These are phyloP conservation scores for Dioscorea dumetorum DNA, from an alignment of 106 monocot genomes.

Conservation along the genomic window DNA sequence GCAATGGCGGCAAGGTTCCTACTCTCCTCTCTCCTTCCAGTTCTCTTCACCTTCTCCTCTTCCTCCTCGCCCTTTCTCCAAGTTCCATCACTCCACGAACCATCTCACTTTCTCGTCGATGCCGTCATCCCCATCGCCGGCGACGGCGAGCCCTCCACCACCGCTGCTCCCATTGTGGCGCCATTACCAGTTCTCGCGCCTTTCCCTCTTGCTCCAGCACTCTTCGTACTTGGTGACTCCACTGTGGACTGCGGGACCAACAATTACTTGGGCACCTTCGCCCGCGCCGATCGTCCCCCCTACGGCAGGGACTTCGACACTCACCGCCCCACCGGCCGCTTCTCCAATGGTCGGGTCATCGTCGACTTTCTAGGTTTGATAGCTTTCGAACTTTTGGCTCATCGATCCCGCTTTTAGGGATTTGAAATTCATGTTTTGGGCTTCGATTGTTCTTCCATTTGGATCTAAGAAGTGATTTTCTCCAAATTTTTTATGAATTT, in stretches of 20 bases:
- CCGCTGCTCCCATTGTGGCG: background rate
- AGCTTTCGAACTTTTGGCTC: background rate
- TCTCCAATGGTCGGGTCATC: slow-evolving; percentile 80
- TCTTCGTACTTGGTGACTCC: slow-evolving; percentile 83
- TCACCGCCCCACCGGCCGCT: slow-evolving; percentile 60
- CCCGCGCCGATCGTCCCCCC: slow-evolving; percentile 70
- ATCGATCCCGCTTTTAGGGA: background rate
- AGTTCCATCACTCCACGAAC: background rate
- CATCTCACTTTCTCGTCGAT: slow-evolving; percentile 5
- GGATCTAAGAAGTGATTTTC: background rate
- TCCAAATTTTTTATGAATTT: no score
- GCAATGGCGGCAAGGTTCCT: background rate
- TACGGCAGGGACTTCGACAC: slow-evolving; percentile 87
- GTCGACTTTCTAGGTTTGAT: slow-evolving; percentile 64
- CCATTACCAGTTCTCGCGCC: slow-evolving; percentile 8
- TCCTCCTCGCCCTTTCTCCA: background rate
- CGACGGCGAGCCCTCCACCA: background rate
- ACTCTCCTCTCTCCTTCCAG: background rate
- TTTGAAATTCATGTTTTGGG: slow-evolving; percentile 1
- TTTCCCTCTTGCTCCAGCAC: slow-evolving; percentile 43
- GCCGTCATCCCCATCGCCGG: background rate
- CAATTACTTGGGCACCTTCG: slow-evolving; percentile 75
- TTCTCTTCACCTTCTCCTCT: slow-evolving; percentile 4
- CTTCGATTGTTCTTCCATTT: background rate
- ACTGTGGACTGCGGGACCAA: slow-evolving; percentile 84